Evolutionary conservation across 2,329 filamentous ascomycete genomes (phyloP), one percentile per base, ranked within the genome.

Genomic region (Helminthosporium solani): DNA sequence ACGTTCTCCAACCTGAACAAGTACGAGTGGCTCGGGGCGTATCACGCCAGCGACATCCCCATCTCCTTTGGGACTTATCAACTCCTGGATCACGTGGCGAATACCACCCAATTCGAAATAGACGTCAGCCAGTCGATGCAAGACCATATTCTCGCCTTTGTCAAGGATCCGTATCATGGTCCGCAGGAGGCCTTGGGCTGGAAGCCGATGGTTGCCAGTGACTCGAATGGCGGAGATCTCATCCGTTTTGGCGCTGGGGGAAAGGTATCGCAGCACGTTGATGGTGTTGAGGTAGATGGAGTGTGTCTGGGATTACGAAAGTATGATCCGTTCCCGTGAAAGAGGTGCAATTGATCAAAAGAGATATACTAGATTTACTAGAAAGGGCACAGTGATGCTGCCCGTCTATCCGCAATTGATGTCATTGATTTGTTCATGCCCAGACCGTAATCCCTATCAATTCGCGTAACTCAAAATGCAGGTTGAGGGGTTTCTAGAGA

Each of bases 61-160:
- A 50, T 58, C 23, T 16, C 40, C 16, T 61, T 61, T 41, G 58
- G 56, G 20, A 61, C 58, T n/a, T 54, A 56, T 33, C 21, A 37
- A 12, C 25, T 58, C 14, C 12, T 54, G 4, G 33, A 52, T 5
- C 12, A 34, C 2, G 12, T 52, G 8, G 47, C 18, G 3, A 42
- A 50, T 8, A 33, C 50, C 2, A 53, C 59, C 0, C 15, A 52
- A 9, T 52, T 67, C 6, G 63, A 69, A 39, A 45, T 53, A 7
- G 52, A 58, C 33, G 60, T 63, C 3, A 68, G 65, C 39, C 43
- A 49, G 35, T 53, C 57, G 14, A 65, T 71, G 63, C 60, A 70
- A 44, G 64, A 67, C 31, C 49, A 59, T 27, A 52, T 66, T 33
- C 41, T 64, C 11, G 61, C 57, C 1, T 71, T 70, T 37, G 55